Base-by-base conservation (phyloP, 371 early-diverging fungal species). In the Mucor circinelloides region DNA sequence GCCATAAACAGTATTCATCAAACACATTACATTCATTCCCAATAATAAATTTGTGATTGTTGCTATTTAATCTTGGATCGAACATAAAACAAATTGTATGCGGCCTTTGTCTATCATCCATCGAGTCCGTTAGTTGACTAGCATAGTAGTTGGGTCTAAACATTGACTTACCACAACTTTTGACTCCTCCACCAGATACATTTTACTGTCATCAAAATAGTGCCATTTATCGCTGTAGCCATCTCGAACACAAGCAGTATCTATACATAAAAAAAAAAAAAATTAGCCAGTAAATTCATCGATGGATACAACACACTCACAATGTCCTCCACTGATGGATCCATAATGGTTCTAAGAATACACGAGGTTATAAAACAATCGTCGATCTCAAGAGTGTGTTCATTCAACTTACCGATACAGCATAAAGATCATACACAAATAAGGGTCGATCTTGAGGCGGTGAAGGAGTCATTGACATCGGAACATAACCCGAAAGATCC, bases 251-350 rank as follows among this genome's bases (percentile, higher is more conserved):
- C 88, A 89, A 1, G 98, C 97, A n/a, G 97, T 98, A 67, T 98
- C 88, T 86, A 1, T 55, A 9, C 4, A 55, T 55, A 78, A 79
- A n/a, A n/a, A n/a, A n/a, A n/a, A n/a, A n/a, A n/a, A n/a, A n/a
- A n/a, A n/a, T n/a, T n/a, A n/a, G n/a, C n/a, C n/a, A 4, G 5
- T 12, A 23, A n/a, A 12, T 40, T 6, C 4, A 48, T 19, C 17
- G 5, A 23, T 48, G 5, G 50, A 7, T 19, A 3, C 0, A 19
- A 19, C 19, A 95, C 92, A 69, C 87, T 88, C 5, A 97, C 96
- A 98, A 74, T 98, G 99, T 1, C 99, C 99, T 36, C 95, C 93
- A 52, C 89, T 93, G 57, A 98, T 76, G 2, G 94, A 89, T 12
- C 99, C 99, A 74, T 89, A 95, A 70, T 98, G 99, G 72, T 96